A percentile compares a stretch with the other conserved stretches of the same genome.
Evolutionary conservation across 345 rosid genomes (phyloP).

Genomic region (Eutrema yunnanense): DNA sequence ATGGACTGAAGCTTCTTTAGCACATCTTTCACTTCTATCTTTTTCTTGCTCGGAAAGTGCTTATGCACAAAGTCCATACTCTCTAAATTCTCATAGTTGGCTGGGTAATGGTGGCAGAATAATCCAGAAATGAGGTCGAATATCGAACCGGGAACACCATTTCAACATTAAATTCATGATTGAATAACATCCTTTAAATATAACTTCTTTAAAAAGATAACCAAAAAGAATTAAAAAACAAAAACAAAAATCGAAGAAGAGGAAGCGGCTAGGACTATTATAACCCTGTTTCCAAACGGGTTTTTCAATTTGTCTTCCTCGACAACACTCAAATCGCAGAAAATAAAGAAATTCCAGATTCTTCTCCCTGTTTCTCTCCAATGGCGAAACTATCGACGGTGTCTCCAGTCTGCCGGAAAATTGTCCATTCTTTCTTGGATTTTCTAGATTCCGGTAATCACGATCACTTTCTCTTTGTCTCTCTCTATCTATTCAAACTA

Average conservation of each 20-base stretch:
- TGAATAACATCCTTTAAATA: too few relatives aligned
- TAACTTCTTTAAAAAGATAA: too few relatives aligned
- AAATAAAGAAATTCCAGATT: neutral
- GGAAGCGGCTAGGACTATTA: neutral
- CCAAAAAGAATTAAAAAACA: too few relatives aligned
- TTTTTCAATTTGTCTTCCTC: neutral
- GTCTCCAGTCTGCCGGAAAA: conserved; percentile 58
- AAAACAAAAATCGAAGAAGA: neutral
- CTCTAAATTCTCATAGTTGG: too few relatives aligned
- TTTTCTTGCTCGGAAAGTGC: too few relatives aligned
- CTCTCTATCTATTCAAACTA: neutral
- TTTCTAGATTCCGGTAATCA: conserved; percentile 65
- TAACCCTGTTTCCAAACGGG: conserved; percentile 20
- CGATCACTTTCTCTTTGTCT: neutral
- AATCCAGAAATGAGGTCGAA: too few relatives aligned
- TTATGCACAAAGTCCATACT: too few relatives aligned
- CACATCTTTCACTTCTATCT: too few relatives aligned
- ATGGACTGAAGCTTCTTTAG: too few relatives aligned
- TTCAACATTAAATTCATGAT: too few relatives aligned
- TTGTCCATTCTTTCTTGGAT: conserved; percentile 64
- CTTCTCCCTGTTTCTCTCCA: conserved; percentile 12
- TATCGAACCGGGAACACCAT: too few relatives aligned
- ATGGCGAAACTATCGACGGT: conserved; percentile 60
- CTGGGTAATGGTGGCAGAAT: too few relatives aligned
- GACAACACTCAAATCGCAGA: neutral